Percentiles rank a stretch among this genome's conserved stretches.
phyloP scores from a whole-genome alignment of 2,329 filamentous ascomycete genomes.

The Rutstroemia sp. region DNA sequence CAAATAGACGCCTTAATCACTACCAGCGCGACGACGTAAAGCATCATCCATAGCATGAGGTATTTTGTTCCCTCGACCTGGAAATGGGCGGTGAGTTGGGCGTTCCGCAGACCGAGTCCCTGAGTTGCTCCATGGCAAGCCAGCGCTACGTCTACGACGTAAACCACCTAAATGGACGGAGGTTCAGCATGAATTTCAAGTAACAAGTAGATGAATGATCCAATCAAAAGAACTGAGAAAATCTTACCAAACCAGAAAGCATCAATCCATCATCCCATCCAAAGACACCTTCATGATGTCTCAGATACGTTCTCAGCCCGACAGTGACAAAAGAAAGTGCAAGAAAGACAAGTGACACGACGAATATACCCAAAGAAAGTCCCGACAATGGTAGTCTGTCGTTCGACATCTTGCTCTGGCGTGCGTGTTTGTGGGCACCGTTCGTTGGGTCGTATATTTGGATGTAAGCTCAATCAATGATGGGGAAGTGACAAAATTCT shows the following conservation, averaged over 20 bases:
- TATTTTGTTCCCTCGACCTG: conserved; percentile 15
- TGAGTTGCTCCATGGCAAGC: conserved; percentile 16
- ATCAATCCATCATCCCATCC: conserved; percentile 5
- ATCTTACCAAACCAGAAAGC: background rate
- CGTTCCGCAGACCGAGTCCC: conserved; percentile 17
- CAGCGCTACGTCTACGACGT: conserved; percentile 7
- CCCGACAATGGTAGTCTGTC: background rate
- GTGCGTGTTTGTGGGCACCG: too few relatives aligned
- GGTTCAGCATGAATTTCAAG: too few relatives aligned
- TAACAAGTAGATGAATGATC: too few relatives aligned
- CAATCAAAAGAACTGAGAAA: too few relatives aligned
- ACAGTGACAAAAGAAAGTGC: background rate
- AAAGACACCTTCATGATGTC: background rate
- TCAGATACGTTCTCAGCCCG: background rate
- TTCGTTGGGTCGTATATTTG: too few relatives aligned
- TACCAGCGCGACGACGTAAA: conserved; percentile 16
- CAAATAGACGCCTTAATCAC: conserved; percentile 22
- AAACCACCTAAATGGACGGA: background rate
- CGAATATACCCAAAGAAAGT: background rate
- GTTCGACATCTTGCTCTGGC: too few relatives aligned
- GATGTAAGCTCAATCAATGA: too few relatives aligned
- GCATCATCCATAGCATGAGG: conserved; percentile 20
- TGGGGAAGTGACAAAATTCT: too few relatives aligned
- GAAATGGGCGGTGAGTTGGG: conserved; percentile 13
- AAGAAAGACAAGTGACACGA: background rate